Percentiles rank a stretch among this genome's conserved stretches.
phyloP scores from a whole-genome alignment of 2,329 filamentous ascomycete species.

The Penicillium sp. region DNA sequence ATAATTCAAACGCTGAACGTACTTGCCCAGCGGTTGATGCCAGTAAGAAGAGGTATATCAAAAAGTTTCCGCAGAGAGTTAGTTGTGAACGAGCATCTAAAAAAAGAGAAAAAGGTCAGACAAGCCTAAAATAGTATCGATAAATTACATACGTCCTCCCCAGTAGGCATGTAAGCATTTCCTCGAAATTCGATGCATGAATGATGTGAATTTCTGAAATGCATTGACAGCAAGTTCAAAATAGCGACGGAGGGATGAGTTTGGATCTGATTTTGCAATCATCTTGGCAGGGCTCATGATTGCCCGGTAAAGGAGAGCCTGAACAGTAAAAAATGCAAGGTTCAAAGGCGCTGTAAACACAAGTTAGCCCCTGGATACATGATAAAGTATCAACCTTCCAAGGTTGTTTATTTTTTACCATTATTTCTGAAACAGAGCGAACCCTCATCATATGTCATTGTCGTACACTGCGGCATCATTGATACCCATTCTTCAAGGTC shows the following conservation, averaged over 20 bases:
- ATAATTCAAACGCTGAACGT: conserved; percentile 21
- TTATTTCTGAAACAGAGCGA: neutral
- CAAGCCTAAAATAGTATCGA: neutral
- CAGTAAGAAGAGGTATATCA: conserved; percentile 54
- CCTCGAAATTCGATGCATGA: conserved; percentile 39
- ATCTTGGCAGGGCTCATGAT: conserved; percentile 54
- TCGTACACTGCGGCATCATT: conserved; percentile 24
- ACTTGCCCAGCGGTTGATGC: conserved; percentile 39
- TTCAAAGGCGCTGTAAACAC: conserved; percentile 41
- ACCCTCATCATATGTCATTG: conserved; percentile 8
- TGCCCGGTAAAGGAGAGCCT: conserved; percentile 49
- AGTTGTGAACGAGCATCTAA: conserved; percentile 49
- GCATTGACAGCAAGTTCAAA: conserved; percentile 24
- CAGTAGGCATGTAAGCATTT: conserved; percentile 49
- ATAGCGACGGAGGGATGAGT: conserved; percentile 26
- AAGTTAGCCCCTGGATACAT: neutral
- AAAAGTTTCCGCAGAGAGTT: conserved; percentile 54
- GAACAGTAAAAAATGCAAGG: conserved; percentile 48
- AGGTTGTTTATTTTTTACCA: no score
- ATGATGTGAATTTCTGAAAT: conserved; percentile 34
- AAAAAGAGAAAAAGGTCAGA: neutral
- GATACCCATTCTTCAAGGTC: conserved; percentile 23
- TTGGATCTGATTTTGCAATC: conserved; percentile 47
- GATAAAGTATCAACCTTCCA: no score
- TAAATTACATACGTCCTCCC: conserved; percentile 47